Base-by-base conservation (phyloP, 2,329 filamentous ascomycete species). In the Colletotrichum incanum region DNA sequence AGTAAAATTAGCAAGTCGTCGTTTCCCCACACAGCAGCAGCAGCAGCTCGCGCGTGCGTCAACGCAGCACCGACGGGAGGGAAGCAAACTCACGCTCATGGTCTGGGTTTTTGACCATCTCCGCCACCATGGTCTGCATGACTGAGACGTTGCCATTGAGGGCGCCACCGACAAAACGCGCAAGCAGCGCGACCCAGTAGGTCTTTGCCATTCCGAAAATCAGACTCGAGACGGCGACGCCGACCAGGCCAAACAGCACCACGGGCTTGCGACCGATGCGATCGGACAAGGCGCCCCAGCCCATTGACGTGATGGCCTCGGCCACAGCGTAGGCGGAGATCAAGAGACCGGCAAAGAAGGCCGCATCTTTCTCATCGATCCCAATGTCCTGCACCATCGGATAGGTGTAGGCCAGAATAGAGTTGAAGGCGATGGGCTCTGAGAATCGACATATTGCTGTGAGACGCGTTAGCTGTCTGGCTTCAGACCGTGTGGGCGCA, bases 271-370 rank as follows among this genome's bases (percentile, higher is more conserved):
- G 76, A 0, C 84, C 83, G 67, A 81, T 80, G 16, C 80, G 79
- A 69, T 85, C 83, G 31, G 83, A 84, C 7, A 85, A 75, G 1
- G 77, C 76, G 31, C 83, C 83, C 83, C 83, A 85, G 61, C 82
- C 78, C 75, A 85, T 81, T 28, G 82, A 82, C 1, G 83, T 85
- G 49, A 83, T 69, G 23, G 83, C 82, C 75, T 85, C 83, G 54
- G 83, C 83, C 34, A 84, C 80, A 49, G 83, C 82, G 64, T 84
- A 85, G 18, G 83, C 83, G 14, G 82, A 84, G 28, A 85, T 81
- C 11, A 85, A 79, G 12, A 90, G 83, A 14, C 87, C 87, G 28
- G 84, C 79, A 78, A 85, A 86, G 80, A 90, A 89, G 34, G 81
- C 79, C 20, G 84, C 82, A 43, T 85, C 78, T 18, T 60, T 60